Evolutionary conservation across 306 rosid species (phyloP).

Genomic region (Casuarina equisetifolia): DNA sequence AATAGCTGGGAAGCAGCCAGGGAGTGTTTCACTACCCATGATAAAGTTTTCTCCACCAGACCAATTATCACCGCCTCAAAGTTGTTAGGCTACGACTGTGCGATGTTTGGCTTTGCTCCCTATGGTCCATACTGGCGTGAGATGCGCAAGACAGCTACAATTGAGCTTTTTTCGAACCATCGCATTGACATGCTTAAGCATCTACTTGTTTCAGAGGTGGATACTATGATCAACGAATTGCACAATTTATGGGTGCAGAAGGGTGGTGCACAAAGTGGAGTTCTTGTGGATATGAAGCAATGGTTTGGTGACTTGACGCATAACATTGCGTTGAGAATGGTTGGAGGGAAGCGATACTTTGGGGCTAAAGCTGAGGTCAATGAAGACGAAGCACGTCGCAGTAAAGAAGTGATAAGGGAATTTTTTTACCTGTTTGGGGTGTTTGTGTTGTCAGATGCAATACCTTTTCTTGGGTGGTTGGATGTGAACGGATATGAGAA

Average conservation of each 20-base stretch:
- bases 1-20: slow-evolving; percentile 30
- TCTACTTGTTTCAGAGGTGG: too few species aligned
- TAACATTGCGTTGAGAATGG: slow-evolving; percentile 40
- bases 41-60: slow-evolving; percentile 33
- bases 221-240: too few species aligned
- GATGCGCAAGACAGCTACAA: too few species aligned
- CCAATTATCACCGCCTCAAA: slow-evolving; percentile 27
- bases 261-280: too few species aligned
- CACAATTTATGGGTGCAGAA: too few species aligned
- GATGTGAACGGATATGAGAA: slow-evolving; percentile 22
- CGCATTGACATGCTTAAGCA: too few species aligned
- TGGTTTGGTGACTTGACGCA: slow-evolving; percentile 24
- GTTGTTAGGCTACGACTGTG: slow-evolving; percentile 30
- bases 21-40: slow-evolving; percentile 36
- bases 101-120: slow-evolving; percentile 39
- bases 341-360: slow-evolving; percentile 37
- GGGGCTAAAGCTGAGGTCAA: slow-evolving; percentile 16
- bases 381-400: not conserved
- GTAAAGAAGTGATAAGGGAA: slow-evolving; percentile 22
- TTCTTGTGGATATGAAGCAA: too few species aligned
- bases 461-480: slow-evolving; percentile 29
- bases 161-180: too few species aligned
- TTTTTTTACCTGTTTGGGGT: slow-evolving; percentile 15
- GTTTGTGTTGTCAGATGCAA: slow-evolving; percentile 23
- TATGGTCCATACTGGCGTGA: slow-evolving; percentile 38